phyloP scores from a whole-genome alignment of 192 early-diverging fungal genomes.

The Podila horticola region DNA sequence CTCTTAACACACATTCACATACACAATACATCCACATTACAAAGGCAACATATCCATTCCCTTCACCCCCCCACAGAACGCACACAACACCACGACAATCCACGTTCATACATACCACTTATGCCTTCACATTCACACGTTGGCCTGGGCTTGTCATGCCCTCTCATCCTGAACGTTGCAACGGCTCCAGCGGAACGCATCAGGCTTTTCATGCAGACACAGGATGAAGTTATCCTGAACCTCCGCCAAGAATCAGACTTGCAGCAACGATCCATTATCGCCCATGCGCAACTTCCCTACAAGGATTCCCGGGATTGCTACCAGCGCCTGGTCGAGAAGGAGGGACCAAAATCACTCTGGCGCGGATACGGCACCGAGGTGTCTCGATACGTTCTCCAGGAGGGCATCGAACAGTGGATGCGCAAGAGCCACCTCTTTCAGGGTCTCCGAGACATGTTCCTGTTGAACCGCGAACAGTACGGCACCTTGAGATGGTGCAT shows the following conservation, averaged over 20 bases:
- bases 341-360: conserved; percentile 31
- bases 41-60: not conserved
- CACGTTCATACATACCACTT: not conserved
- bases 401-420: conserved; percentile 8
- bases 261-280: conserved; percentile 33
- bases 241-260: conserved; percentile 39
- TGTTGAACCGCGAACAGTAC: not conserved
- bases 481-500: not conserved
- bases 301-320: conserved; percentile 22
- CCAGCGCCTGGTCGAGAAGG: conserved; percentile 27
- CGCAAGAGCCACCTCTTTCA: not conserved
- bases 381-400: not conserved
- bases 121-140: not conserved
- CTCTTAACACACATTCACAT: not conserved
- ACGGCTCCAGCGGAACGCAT: conserved; percentile 35
- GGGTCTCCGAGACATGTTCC: not conserved
- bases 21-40: not conserved
- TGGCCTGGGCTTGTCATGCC: conserved; percentile 14
- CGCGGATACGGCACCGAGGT: conserved; percentile 16
- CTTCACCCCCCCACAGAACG: not conserved
- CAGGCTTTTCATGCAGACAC: conserved; percentile 31
- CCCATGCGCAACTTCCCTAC: conserved; percentile 36
- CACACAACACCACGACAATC: not conserved
- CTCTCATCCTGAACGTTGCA: conserved; percentile 5
- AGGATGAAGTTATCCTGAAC: conserved; percentile 47